Evolutionary conservation across 306 rosid species (phyloP).

Genomic region (Rubus parviflorus): DNA sequence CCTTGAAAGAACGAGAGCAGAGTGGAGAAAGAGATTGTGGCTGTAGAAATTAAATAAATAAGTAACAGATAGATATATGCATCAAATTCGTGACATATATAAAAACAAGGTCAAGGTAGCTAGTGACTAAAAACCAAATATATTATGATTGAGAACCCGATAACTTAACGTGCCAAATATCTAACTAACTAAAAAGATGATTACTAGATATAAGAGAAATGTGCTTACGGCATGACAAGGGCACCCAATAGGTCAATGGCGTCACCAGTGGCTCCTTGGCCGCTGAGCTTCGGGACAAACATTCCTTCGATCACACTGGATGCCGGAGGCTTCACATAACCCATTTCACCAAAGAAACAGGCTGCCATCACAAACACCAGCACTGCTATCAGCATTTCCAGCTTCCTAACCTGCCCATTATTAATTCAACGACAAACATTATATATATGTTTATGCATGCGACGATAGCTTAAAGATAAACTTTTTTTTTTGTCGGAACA

Average conservation of each 20-base stretch:
- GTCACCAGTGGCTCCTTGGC: conserved; percentile 68
- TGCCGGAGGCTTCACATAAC: conserved; percentile 74
- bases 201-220: background rate
- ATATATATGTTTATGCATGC: background rate
- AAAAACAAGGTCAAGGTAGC: too few species aligned
- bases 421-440: background rate
- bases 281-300: conserved; percentile 69
- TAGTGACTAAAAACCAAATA: too few species aligned
- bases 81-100: background rate
- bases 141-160: background rate
- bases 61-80: background rate
- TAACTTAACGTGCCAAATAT: background rate
- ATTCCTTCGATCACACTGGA: conserved; percentile 42
- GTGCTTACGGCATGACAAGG: conserved; percentile 79
- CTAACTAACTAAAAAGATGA: background rate
- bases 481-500: background rate
- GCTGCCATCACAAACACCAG: conserved; percentile 71
- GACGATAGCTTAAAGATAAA: background rate
- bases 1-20: conserved; percentile 91
- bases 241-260: conserved; percentile 92
- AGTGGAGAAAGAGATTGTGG: conserved; percentile 90
- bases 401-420: conserved; percentile 56
- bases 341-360: conserved; percentile 85
- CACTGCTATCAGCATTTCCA: conserved; percentile 62
- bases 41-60: conserved; percentile 30